Base-by-base conservation (phyloP, 805 yeast genomes). In the Spathaspora boniae region DNA sequence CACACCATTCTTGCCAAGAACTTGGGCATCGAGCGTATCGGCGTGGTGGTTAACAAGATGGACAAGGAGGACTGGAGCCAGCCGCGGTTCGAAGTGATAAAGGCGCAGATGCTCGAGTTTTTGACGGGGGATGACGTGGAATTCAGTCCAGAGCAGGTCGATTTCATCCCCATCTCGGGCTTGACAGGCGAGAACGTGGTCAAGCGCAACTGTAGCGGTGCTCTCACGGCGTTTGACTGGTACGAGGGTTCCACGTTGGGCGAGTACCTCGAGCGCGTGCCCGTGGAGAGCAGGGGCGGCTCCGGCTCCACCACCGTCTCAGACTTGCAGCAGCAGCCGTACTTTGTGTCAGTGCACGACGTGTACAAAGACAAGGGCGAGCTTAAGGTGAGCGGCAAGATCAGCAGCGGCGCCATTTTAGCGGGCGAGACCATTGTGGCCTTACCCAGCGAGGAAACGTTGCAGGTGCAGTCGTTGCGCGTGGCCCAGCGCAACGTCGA, bases 121-220 rank as follows among this genome's bases (percentile, higher is more conserved):
- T 61, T 85, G 44, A 52, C 63, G 3, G 54, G 65, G n/a, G 50
- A 47, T 1, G 73, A 70, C 9, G 74, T 80, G 20, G 80, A 81
- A 0, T 85, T 68, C 48, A 33, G 47, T 3, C 31, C 44, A 3
- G 59, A 68, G 27, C 56, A 61, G 31, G 47, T 82, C 2, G 50
- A 56, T 3, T 82, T 76, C 43, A 64, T 85, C 2, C 93, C 94
- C 2, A 72, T 80, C 18, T 77, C 86, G 7, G 94, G 91, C 0
- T 66, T 78, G 31, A 54, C 70, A 3, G 94, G 94, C 7, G 75
- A 68, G 33, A 82, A 83, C 48, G 80, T 85, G 9, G 75, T 74
- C 11, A 72, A 69, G 18, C 54, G 58, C 26, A 65, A 70, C 5
- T 34, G 43, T 3, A 35, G 50, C 2, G 33, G 48, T 15, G 23